Evolutionary conservation across 73 alveolate species (phyloP), one percentile per base, ranked within the genome.

Genomic region (Tetrahymena borealis): DNA sequence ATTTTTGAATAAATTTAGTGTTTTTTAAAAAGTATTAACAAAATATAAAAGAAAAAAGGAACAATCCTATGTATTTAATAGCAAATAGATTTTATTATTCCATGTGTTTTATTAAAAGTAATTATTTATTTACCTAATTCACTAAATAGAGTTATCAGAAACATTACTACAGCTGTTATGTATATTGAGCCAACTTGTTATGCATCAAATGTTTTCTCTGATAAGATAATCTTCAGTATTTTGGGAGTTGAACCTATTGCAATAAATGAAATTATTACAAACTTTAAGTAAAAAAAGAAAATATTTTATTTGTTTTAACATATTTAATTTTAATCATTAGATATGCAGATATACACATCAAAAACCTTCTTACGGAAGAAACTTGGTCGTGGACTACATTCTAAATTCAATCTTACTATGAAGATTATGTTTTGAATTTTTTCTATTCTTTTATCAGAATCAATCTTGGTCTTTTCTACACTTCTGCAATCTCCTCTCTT

Each of bases 401-500:
- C 13, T 36, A n/a, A 39, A 38, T 37, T 42, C 90, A 15, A 5
- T 92, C 43, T 33, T 38, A 38, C 38, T 24, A 20, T 38, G 1
- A 79, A 32, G 78, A 79, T n/a, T 79, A 79, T 32, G 11, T 10
- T 16, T n/a, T 35, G 78, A 37, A 79, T 33, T 37, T 2, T 36
- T 16, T 79, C 20, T 79, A 79, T 16, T 37, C 41, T 35, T 79
- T 35, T 38, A 11, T 78, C 24, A 93, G 91, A 90, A 35, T 85
- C 16, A 9, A 37, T 35, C 40, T 93, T 32, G 95, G 95, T 11
- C 33, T 90, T 33, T 93, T 93, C 38, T 38, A 79, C 4, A 20
- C 43, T 39, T 79, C 93, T 39, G 79, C 91, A 24, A 20, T 93
- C 9, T 91, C 95, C 15, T 93, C 95, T 79, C 36, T 93, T 24